Conservation (phyloP, 495 filamentous ascomycete genomes). For the Aspergillus steynii region DNA sequence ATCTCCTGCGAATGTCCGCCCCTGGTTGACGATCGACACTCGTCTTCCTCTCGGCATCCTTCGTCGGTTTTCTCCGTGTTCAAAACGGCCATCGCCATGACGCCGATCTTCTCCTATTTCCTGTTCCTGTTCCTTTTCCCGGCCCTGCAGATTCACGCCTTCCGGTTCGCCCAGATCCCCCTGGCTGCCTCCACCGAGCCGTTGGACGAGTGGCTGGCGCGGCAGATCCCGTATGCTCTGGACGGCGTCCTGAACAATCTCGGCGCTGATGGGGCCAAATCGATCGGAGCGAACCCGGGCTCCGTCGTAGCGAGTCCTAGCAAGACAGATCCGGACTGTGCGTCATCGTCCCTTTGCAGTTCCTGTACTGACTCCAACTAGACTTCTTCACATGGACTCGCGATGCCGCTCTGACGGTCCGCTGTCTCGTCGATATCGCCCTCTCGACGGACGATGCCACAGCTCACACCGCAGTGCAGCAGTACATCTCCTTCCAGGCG, state of each 20-base stretch:
- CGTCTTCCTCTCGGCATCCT: not conserved
- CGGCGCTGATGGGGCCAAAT: conserved; percentile 47
- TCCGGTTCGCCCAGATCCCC: conserved; percentile 1
- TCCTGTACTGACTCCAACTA: conserved; percentile 15
- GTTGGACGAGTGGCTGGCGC: conserved; percentile 51
- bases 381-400: conserved; percentile 64
- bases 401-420: conserved; percentile 57
- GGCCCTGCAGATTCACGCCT: not conserved
- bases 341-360: conserved; percentile 20
- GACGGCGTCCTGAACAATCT: conserved; percentile 56
- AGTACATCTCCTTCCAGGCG: conserved; percentile 56
- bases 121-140: not conserved
- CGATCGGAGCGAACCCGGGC: conserved; percentile 43
- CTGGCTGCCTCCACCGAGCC: conserved; percentile 11
- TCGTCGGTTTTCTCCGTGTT: not conserved
- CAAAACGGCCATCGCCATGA: not conserved
- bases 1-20: conserved; percentile 27
- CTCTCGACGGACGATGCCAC: conserved; percentile 35
- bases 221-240: conserved; percentile 50
- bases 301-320: conserved; percentile 57
- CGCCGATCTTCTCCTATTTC: not conserved
- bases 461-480: conserved; percentile 45
- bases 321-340: conserved; percentile 53
- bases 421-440: conserved; percentile 55
- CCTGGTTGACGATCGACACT: conserved; percentile 11